phyloP scores from a whole-genome alignment of 2,329 filamentous ascomycete genomes.

The Aureobasidium musti region DNA sequence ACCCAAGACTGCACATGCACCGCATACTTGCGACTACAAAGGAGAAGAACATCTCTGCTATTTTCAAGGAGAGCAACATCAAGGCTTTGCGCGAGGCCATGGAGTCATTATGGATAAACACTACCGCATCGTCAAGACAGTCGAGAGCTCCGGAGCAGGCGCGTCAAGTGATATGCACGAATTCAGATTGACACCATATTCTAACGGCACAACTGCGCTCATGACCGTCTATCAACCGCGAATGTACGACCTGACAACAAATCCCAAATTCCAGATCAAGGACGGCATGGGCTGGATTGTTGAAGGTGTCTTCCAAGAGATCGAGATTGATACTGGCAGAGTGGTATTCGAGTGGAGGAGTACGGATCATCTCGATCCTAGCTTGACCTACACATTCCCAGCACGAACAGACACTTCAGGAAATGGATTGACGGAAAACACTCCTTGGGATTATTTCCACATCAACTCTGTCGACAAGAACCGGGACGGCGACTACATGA shows the following conservation, averaged over 20 bases:
- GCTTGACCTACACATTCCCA: constrained; percentile 52
- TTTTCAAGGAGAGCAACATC: constrained; percentile 55
- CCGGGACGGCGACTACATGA: constrained; percentile 51
- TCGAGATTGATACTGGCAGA: constrained; percentile 57
- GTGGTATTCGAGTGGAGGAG: constrained; percentile 62
- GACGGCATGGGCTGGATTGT: constrained; percentile 55
- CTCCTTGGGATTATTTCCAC: constrained; percentile 59
- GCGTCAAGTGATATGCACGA: constrained; percentile 57
- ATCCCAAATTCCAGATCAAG: constrained; percentile 42
- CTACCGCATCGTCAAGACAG: constrained; percentile 53
- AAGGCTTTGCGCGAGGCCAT: constrained; percentile 55
- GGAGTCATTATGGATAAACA: constrained; percentile 56
- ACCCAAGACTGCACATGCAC: constrained; percentile 53
- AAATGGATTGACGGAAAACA: constrained; percentile 50
- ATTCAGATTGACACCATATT: constrained; percentile 50
- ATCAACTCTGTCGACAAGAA: constrained; percentile 58
- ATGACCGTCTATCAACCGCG: constrained; percentile 45
- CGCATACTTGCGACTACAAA: constrained; percentile 53
- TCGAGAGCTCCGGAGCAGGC: constrained; percentile 45
- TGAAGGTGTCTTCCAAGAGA: constrained; percentile 57
- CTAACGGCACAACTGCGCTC: constrained; percentile 45
- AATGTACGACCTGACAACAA: constrained; percentile 51
- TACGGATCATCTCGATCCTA: constrained; percentile 58
- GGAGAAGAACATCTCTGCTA: constrained; percentile 55
- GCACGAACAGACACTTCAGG: constrained; percentile 48